Conservation (phyloP, 2,329 filamentous ascomycete species). For the Fusarium devonianum region DNA sequence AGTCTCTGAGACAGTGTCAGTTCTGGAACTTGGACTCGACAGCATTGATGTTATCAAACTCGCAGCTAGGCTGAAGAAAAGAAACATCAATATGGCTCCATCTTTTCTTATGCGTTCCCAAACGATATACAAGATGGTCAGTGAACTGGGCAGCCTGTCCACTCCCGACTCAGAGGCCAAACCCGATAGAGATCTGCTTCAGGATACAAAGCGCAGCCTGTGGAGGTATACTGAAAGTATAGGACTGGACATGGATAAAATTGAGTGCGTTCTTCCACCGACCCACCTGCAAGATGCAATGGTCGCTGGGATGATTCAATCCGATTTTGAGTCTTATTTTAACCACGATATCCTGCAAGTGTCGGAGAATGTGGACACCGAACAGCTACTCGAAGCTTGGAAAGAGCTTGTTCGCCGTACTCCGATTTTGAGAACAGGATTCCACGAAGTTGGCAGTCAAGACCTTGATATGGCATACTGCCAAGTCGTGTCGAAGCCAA, state of each 20-base stretch:
- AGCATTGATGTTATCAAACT: conserved; percentile 92
- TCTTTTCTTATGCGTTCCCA: conserved; percentile 78
- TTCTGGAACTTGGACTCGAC: conserved; percentile 86
- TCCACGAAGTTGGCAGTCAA: conserved; percentile 70
- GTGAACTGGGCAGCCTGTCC: conserved; percentile 12
- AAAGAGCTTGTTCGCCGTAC: conserved; percentile 62
- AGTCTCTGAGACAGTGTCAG: conserved; percentile 66
- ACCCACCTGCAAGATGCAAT: conserved; percentile 89
- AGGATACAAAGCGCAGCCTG: conserved; percentile 46
- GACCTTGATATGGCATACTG: conserved; percentile 59
- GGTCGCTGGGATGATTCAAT: conserved; percentile 81
- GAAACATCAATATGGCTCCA: conserved; percentile 68
- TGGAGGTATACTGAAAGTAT: conserved; percentile 47
- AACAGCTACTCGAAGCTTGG: conserved; percentile 68
- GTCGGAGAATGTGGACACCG: conserved; percentile 58
- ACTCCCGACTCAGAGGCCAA: not conserved
- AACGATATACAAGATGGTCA: conserved; percentile 68
- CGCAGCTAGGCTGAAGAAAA: conserved; percentile 71
- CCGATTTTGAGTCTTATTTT: conserved; percentile 79
- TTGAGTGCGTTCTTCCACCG: conserved; percentile 72
- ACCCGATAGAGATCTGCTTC: conserved; percentile 8
- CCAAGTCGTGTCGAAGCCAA: conserved; percentile 53
- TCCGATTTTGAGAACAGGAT: conserved; percentile 78
- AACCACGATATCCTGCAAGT: conserved; percentile 82
- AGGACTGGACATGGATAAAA: conserved; percentile 46